phyloP scores from a whole-genome alignment of 2,329 filamentous ascomycete species.

The Calonectria pseudoturangicola region DNA sequence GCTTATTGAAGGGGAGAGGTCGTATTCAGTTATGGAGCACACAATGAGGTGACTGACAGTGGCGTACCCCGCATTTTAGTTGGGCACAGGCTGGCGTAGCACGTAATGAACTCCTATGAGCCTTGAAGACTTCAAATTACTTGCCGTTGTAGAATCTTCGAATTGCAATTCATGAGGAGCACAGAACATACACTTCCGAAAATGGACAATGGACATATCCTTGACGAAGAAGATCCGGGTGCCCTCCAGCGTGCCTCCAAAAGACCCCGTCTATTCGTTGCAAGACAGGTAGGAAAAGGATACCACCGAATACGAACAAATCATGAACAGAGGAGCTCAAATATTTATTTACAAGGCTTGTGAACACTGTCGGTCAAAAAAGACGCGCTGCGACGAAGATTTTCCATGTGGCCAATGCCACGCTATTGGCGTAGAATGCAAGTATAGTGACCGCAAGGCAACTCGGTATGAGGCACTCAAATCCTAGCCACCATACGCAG shows the following conservation, averaged over 20 bases:
- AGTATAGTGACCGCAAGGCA: constrained; percentile 1
- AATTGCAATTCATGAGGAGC: not conserved
- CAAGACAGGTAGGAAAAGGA: not conserved
- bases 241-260: not conserved
- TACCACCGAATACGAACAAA: not conserved
- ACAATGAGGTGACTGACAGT: too few species aligned
- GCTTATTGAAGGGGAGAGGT: too few species aligned
- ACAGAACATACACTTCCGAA: not conserved
- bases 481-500: not conserved
- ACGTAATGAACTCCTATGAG: not conserved
- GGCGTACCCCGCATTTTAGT: too few species aligned
- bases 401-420: not conserved
- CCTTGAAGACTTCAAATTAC: not conserved
- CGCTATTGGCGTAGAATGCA: not conserved
- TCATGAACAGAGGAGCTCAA: not conserved
- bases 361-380: not conserved
- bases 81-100: too few species aligned
- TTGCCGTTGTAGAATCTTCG: not conserved
- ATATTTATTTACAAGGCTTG: not conserved
- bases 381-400: not conserved
- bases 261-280: not conserved
- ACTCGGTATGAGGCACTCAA: not conserved
- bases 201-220: not conserved
- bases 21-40: too few species aligned
- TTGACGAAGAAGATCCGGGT: not conserved